Evolutionary conservation across 1,139 yeast genomes (phyloP).

Genomic region (Tardiomyces blankii): DNA sequence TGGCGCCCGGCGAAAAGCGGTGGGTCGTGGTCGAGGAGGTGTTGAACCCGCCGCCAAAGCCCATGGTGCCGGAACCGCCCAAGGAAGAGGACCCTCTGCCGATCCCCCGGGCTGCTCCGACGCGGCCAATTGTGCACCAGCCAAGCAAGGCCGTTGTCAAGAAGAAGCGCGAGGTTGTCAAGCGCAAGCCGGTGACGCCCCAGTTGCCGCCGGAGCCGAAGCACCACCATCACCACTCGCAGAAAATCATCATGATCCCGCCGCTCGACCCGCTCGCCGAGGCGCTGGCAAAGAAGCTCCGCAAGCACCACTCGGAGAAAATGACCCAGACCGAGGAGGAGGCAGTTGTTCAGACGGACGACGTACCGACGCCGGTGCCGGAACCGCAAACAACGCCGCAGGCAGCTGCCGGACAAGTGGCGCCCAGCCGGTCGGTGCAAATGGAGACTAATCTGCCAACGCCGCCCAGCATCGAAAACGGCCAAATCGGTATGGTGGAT

Average conservation of each 20-base stretch:
- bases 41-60: conserved; percentile 13
- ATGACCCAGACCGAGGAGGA: conserved; percentile 6
- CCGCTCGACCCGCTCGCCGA: conserved; percentile 14
- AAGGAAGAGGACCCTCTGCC: not conserved
- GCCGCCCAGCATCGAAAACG: not conserved
- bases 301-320: conserved; percentile 4
- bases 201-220: not conserved
- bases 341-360: conserved; percentile 13
- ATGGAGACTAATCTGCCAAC: not conserved
- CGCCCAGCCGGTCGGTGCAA: too few species aligned
- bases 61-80: not conserved
- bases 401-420: too few species aligned
- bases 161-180: not conserved
- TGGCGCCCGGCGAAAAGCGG: conserved; percentile 36
- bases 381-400: too few species aligned
- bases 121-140: not conserved
- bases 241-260: conserved; percentile 4
- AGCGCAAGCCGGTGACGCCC: not conserved
- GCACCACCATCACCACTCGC: not conserved
- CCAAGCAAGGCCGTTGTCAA: not conserved
- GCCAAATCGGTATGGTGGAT: not conserved
- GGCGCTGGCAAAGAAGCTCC: conserved; percentile 13
- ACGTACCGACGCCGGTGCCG: not conserved
- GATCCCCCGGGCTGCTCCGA: not conserved
- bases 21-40: conserved; percentile 73